Base-by-base conservation (phyloP, 441 rosid species). In the Mallotus japonicus region DNA sequence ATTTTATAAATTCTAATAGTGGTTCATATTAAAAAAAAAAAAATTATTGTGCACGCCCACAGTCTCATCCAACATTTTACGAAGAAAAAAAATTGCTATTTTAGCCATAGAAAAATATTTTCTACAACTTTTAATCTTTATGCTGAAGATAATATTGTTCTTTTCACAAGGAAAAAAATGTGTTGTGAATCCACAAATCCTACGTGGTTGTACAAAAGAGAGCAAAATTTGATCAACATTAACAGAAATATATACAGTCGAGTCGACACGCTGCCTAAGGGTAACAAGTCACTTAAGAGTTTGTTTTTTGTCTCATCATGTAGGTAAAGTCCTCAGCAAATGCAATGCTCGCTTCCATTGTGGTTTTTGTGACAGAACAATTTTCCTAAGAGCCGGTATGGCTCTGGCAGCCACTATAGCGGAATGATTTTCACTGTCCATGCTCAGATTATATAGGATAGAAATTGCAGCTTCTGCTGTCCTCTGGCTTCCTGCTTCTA, bases 381-480 rank as follows among this genome's bases (percentile, higher is more conserved):
- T 90, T 74, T 88, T 89, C 77, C 89, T 84, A 80, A 93, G 74
- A 22, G 75, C 85, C 22, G 97, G 89, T 34, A 85, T 91, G 22
- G 95, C 97, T 70, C 95, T 91, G 0, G 96, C 90, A 75, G 92
- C 89, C 9, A 88, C 65, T 66, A 93, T 90, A 3, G 90, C 88
- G 0, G 85, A 42, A 63, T 91, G 97, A 77, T 93, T 92, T 83
- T 90, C 98, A 1, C 79, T 70, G 80, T 93, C 90, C 96, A 90
- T 90, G 84, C 97, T 89, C 67, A 91, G 73, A 68, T 87, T 88
- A 76, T 93, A 88, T 28, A 91, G 83, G 55, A 93, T 79, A 0
- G 90, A 81, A 19, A 90, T 79, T 64, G 87, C 85, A 12, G 96
- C 96, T 71, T 90, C 92, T 0, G 81, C 85, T 0, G 90, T 87